Percentiles rank a stretch among this genome's conserved stretches.
Evolutionary conservation across 352 stramenopile species (phyloP).

Genomic region (Nothophytophthora sp.): DNA sequence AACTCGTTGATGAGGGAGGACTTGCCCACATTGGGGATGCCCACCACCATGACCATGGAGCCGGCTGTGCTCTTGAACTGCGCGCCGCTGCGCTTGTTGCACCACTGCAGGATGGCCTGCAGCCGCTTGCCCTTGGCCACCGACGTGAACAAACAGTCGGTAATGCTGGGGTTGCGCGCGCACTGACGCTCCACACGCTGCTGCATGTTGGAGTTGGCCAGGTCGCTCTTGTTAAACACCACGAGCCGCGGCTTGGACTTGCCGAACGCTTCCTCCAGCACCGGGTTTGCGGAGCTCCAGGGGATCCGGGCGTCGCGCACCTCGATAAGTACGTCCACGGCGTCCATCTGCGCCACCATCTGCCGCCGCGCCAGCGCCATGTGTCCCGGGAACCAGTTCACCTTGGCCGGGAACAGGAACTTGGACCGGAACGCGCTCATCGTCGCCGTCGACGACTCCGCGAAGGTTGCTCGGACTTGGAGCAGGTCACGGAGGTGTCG

Average conservation of each 20-base stretch:
- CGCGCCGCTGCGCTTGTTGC: slow-evolving; percentile 65
- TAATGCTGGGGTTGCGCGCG: slow-evolving; percentile 28
- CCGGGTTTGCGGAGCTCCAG: slow-evolving; percentile 81
- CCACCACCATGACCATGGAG: slow-evolving; percentile 89
- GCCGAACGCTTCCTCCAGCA: slow-evolving; percentile 76
- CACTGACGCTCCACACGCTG: slow-evolving; percentile 70
- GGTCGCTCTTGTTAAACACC: slow-evolving; percentile 89
- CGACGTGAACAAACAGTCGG: slow-evolving; percentile 79
- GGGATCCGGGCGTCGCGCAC: slow-evolving; percentile 85
- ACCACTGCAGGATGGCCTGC: slow-evolving; percentile 80
- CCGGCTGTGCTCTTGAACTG: slow-evolving; percentile 87
- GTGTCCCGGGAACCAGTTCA: slow-evolving; percentile 90
- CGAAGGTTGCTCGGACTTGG: background rate
- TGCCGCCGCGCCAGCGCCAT: slow-evolving; percentile 80
- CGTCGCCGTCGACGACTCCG: slow-evolving; percentile 6
- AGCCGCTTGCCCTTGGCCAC: slow-evolving; percentile 78
- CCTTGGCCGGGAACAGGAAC: slow-evolving; percentile 79
- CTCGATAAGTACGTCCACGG: slow-evolving; percentile 83
- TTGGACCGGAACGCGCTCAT: slow-evolving; percentile 77
- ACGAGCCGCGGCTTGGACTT: slow-evolving; percentile 80
- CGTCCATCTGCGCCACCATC: slow-evolving; percentile 83
- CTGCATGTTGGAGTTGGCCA: slow-evolving; percentile 87
- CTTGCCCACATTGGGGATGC: slow-evolving; percentile 92
- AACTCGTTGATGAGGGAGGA: slow-evolving; percentile 91
- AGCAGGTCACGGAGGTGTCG: background rate